Base-by-base conservation (phyloP, 1,139 yeast species). In the Kurtzmaniella quercitrusa region DNA sequence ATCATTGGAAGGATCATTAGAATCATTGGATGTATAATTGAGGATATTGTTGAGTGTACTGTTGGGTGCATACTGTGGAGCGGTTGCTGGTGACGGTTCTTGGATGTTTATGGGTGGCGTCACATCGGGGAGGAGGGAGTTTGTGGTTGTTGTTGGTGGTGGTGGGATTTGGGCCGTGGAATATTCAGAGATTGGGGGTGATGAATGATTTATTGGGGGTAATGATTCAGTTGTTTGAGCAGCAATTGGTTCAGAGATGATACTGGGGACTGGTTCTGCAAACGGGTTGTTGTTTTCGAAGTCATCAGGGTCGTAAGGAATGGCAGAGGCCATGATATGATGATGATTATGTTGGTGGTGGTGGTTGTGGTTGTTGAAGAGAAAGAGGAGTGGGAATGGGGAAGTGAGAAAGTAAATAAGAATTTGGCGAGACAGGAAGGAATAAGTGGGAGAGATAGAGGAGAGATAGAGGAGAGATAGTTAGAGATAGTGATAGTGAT, bases 211-310 rank as follows among this genome's bases (percentile, higher is more conserved):
- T n/a, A n/a, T n/a, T n/a, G n/a, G n/a, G n/a, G n/a, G n/a, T n/a
- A n/a, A n/a, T 23, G 25, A 23, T 23, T 36, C 37, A 11, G 37
- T 7, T n/a, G 9, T 17, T 18, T 7, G 16, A 10, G 12, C 34
- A 15, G 15, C 21, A 25, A 14, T 27, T 21, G 21, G 33, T 11
- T 15, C 34, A n/a, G 25, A 17, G 12, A 31, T 3, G 12, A 18
- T n/a, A 25, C 34, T 18, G n/a, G 34, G 42, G 29, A 14, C 17
- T 7, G 73, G 73, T 43, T 63, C 69, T 5, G 73, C 68, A 58
- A 81, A 81, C 3, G 87, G 88, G 55, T 81, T 82, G 63, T 82
- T 82, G 52, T 81, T 81, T 47, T 73, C 78, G 49, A 80, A 80
- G 48, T 81, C 87, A 48, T 81, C 85, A 2, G 85, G 84, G 50